Evolutionary conservation across 352 stramenopile genomes (phyloP), one percentile per base, ranked within the genome.

Genomic region (Pythium apleroticum): DNA sequence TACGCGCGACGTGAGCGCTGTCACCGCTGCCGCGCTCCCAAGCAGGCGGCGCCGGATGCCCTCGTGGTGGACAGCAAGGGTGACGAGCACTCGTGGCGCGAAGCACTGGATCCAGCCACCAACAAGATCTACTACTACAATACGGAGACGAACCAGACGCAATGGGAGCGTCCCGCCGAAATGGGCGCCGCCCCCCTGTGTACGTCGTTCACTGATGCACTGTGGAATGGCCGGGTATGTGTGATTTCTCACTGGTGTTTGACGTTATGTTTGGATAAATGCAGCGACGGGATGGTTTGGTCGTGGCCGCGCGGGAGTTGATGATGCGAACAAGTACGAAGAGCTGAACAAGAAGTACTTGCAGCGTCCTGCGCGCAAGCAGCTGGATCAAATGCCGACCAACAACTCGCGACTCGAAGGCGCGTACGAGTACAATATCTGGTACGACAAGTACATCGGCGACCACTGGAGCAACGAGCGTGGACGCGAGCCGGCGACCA

Each of bases 81-180:
- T 22, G 75, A 81, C 57, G 50, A 70, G 33, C 81, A 92, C 70
- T 20, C 77, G 59, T 98, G 93, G 93, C 83, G 87, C 49, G 93
- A 98, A 65, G 91, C 91, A 43, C 77, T 98, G 63, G 93, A 98
- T 66, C 84, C 88, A 7, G 66, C 72, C n/a, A 91, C 79, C 25
- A 84, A 93, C 57, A 91, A 97, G 69, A 90, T 98, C 27, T 98
- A 98, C 77, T 98, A 98, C 80, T 97, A 96, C 73, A 97, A 98
- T 72, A 81, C 74, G 20, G 61, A 90, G 62, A 97, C 93, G 9
- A 85, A 89, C 22, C 63, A 75, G 61, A 97, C 89, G 48, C 87
- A 95, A 60, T 98, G 93, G 93, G 88, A 97, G 57, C 80, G 93
- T 4, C 93, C 93, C 1, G 71, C 75, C 1, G 91, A 96, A 57